phyloP scores from a whole-genome alignment of 2,329 filamentous ascomycete genomes.

The Ophiostoma himal-ulmi region DNA sequence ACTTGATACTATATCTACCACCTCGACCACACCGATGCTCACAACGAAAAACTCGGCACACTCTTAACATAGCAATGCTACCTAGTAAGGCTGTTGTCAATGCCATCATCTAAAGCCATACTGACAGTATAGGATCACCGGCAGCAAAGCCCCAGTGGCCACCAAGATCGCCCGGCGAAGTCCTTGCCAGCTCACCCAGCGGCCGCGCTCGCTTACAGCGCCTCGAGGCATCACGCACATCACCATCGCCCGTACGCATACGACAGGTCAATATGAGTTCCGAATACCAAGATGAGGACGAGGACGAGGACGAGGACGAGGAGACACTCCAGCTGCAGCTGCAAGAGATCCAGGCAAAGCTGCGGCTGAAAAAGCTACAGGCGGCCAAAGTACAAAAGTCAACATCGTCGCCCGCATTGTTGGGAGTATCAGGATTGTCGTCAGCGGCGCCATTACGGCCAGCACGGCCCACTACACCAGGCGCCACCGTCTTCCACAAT shows the following conservation, averaged over 20 bases:
- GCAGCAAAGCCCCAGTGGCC: conserved; percentile 51
- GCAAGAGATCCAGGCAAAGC: conserved; percentile 78
- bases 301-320: conserved; percentile 71
- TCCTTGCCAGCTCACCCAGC: conserved; percentile 62
- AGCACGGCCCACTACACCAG: conserved; percentile 11
- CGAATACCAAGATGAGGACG: conserved; percentile 38
- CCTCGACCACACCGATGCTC: not conserved
- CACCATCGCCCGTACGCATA: conserved; percentile 48
- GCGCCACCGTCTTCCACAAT: conserved; percentile 5
- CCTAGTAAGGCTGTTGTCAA: conserved; percentile 17
- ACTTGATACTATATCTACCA: not conserved
- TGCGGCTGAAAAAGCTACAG: conserved; percentile 83
- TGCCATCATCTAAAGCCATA: not conserved
- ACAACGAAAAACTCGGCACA: not conserved
- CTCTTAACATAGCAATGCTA: conserved; percentile 17
- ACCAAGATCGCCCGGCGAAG: conserved; percentile 60
- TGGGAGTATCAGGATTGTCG: not conserved
- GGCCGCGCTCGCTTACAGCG: conserved; percentile 71
- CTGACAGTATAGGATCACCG: conserved; percentile 27
- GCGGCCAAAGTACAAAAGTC: conserved; percentile 47
- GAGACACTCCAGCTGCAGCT: conserved; percentile 82
- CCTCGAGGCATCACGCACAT: conserved; percentile 54
- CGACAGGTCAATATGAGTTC: conserved; percentile 29
- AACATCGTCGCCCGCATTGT: conserved; percentile 15
- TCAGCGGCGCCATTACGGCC: not conserved